Base-by-base conservation (phyloP, 1,284 basidiomycete genomes). In the Rhodotorula sp. region DNA sequence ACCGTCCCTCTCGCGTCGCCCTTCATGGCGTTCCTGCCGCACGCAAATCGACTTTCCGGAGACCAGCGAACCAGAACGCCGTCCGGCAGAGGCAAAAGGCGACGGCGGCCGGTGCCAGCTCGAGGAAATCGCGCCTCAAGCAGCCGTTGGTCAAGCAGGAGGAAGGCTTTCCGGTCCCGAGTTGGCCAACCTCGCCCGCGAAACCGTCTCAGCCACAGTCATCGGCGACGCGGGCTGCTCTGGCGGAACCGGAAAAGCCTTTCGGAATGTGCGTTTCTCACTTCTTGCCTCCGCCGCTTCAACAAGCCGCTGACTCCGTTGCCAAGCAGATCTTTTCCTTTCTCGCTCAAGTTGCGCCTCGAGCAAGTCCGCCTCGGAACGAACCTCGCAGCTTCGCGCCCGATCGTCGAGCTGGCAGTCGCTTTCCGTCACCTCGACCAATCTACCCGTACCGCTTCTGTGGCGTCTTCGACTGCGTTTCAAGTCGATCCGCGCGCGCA, bases 311-410 rank as follows among this genome's bases (percentile, higher is more conserved):
- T 56, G 54, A 56, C 54, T 15, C 3, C 29, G 7, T 18, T 29
- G 8, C 16, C 54, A 10, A 14, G 10, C 52, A 65, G 64, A 18
- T 16, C 64, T 8, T 65, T 39, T n/a, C 64, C 64, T 5, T 65
- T 65, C 47, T n/a, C 47, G 6, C 3, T 65, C 47, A 2, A 31
- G 5, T 5, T 65, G 3, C 64, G 57, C 3, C 64, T 58, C 31
- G 57, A 65, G 23, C 31, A 65, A 23, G 48, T 58, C 21, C 47
- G 57, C 4, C 47, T 65, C 15, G 16, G 23, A 10, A 16, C 48
- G 3, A 14, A 34, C 7, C 8, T 21, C 21, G 20, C 18, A 1
- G 56, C 47, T 26, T 29, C 56, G 15, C 26, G 23, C 8, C 29
- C 56, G 23, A 43, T 47, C 20, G 26, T 51, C 21, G 31, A 29